These are phyloP conservation scores for Lathyrus aphaca DNA, from an alignment of 306 rosid species.

Conservation along the genomic window DNA sequence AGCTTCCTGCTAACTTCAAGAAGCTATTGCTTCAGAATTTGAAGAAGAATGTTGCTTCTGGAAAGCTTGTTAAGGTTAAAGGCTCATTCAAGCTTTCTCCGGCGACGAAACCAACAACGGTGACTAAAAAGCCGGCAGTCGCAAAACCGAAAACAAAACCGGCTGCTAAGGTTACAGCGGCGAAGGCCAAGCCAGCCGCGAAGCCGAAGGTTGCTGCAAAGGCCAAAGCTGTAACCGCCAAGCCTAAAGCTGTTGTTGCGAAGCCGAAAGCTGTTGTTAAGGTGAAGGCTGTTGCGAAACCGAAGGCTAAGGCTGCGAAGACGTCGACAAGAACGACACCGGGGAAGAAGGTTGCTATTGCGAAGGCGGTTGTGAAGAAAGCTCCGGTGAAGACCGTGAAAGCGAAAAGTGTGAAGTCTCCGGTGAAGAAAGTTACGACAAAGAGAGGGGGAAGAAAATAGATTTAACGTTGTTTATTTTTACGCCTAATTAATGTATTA, in stretches of 20 bases:
- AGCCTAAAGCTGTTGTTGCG: background rate
- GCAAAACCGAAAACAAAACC: slow-evolving; percentile 43
- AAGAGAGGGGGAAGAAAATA: slow-evolving; percentile 58
- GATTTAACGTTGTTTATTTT: slow-evolving; percentile 61
- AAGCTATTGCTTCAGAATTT: slow-evolving; percentile 63
- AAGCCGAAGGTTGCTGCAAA: slow-evolving; percentile 9
- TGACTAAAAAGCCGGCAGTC: slow-evolving; percentile 46
- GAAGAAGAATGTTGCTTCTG: slow-evolving; percentile 78
- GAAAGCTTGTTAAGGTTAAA: slow-evolving; percentile 67
- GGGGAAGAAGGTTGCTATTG: slow-evolving; percentile 56
- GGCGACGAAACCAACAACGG: slow-evolving; percentile 8
- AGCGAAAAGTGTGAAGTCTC: slow-evolving; percentile 49
- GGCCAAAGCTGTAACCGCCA: background rate
- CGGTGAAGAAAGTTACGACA: slow-evolving; percentile 55
- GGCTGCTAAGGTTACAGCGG: background rate
- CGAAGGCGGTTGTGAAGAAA: slow-evolving; percentile 66
- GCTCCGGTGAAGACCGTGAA: slow-evolving; percentile 40
- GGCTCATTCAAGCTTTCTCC: slow-evolving; percentile 68
- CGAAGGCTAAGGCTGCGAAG: slow-evolving; percentile 52
- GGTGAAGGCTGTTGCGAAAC: background rate
- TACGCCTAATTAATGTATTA: background rate
- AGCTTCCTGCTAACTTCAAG: slow-evolving; percentile 68
- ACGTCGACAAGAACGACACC: slow-evolving; percentile 72
- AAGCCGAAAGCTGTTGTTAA: background rate
- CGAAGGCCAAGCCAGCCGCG: background rate